Conservation (phyloP, 2,329 filamentous ascomycete genomes). For the Epichloe gansuensis region DNA sequence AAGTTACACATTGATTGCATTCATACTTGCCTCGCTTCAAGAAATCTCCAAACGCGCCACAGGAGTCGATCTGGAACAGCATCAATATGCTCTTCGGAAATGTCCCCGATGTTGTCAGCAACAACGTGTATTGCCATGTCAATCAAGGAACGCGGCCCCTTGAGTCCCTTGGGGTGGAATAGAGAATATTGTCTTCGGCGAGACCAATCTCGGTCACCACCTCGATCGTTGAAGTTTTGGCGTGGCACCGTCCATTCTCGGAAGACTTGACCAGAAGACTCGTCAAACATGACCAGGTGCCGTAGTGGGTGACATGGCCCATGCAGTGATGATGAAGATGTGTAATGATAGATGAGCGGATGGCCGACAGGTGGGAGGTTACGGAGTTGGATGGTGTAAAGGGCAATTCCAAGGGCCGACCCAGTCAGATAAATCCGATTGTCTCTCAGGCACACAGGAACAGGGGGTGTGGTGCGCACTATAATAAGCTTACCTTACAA, state of each 20-base stretch:
- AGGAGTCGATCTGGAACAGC: conserved; percentile 22
- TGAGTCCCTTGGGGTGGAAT: conserved; percentile 15
- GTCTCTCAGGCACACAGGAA: too few species aligned
- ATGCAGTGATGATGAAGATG: too few species aligned
- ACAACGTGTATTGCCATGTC: conserved; percentile 28
- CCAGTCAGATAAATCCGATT: too few species aligned
- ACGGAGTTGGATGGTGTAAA: too few species aligned
- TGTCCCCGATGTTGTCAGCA: conserved; percentile 24
- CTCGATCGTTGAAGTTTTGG: conserved; percentile 11
- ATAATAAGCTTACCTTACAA: too few species aligned
- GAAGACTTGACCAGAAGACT: conserved; percentile 23
- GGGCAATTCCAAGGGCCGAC: too few species aligned
- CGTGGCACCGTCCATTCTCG: conserved; percentile 24
- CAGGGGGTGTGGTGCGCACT: too few species aligned
- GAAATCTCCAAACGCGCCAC: conserved; percentile 27
- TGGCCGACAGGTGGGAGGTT: too few species aligned
- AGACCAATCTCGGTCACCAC: conserved; percentile 24
- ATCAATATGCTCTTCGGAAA: conserved; percentile 22
- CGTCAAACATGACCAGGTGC: conserved; percentile 20
- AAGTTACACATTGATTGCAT: neutral
- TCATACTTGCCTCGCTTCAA: conserved; percentile 25
- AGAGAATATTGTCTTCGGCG: conserved; percentile 18
- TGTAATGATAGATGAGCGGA: too few species aligned
- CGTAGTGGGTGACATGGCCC: too few species aligned
- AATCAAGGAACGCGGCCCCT: conserved; percentile 25